These are phyloP conservation scores for Camelina hispida DNA, from an alignment of 345 rosid species.

Conservation along the genomic window DNA sequence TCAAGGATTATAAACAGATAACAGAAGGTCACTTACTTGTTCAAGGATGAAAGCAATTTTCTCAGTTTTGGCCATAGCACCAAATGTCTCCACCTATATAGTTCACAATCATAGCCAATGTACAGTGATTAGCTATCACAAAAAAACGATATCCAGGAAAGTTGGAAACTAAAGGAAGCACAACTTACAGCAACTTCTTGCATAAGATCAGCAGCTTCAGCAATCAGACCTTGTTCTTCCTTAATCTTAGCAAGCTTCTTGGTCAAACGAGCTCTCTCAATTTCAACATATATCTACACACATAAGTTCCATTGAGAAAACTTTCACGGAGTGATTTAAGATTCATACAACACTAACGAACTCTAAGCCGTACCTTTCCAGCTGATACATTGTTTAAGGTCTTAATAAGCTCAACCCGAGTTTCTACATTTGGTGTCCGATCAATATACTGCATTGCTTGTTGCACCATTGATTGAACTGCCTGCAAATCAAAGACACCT, in stretches of 20 bases:
- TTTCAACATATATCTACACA: slow-evolving; percentile 83
- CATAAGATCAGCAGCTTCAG: slow-evolving; percentile 98
- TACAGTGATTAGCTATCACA: neutral
- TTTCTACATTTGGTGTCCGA: slow-evolving; percentile 87
- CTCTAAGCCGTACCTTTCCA: slow-evolving; percentile 70
- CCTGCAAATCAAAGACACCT: slow-evolving; percentile 61
- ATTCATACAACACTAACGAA: neutral
- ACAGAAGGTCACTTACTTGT: slow-evolving; percentile 56
- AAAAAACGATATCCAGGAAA: neutral
- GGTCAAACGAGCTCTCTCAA: slow-evolving; percentile 90
- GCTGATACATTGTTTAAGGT: slow-evolving; percentile 82
- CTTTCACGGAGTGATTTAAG: neutral
- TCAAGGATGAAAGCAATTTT: slow-evolving; percentile 95
- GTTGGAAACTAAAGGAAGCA: neutral
- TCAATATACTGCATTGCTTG: slow-evolving; percentile 97
- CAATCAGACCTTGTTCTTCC: slow-evolving; percentile 84
- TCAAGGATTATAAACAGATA: neutral
- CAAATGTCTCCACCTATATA: slow-evolving; percentile 90
- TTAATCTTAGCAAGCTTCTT: slow-evolving; percentile 90
- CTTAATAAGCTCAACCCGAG: slow-evolving; percentile 88
- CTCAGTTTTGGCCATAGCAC: slow-evolving; percentile 97
- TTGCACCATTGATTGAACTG: slow-evolving; percentile 96
- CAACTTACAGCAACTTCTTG: slow-evolving; percentile 95
- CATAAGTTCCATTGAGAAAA: slow-evolving; percentile 8
- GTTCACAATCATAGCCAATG: slow-evolving; percentile 17